These are phyloP conservation scores for Rhizophlyctis rosea DNA, from an alignment of 192 early-diverging fungal genomes.

Conservation along the genomic window DNA sequence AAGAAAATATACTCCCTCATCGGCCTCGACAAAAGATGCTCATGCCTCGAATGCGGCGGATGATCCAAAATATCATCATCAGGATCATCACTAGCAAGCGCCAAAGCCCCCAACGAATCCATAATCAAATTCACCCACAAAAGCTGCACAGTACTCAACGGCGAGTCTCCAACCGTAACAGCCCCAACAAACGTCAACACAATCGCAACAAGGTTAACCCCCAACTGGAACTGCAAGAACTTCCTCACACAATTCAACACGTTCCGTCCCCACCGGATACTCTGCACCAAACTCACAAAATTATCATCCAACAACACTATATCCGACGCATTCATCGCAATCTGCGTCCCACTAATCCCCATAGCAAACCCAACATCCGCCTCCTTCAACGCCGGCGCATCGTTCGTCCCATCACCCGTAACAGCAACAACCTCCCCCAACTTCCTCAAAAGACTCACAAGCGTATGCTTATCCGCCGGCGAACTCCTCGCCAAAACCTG, in stretches of 20 bases:
- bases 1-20: constrained; percentile 54
- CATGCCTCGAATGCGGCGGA: constrained; percentile 47
- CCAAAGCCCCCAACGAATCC: constrained; percentile 57
- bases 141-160: constrained; percentile 56
- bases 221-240: constrained; percentile 62
- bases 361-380: constrained; percentile 64
- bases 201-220: constrained; percentile 57
- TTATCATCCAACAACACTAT: constrained; percentile 62
- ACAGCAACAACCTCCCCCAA: constrained; percentile 62
- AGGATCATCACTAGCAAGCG: constrained; percentile 55
- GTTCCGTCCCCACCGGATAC: constrained; percentile 59
- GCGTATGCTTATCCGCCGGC: constrained; percentile 53
- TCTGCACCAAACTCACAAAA: constrained; percentile 55
- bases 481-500: constrained; percentile 53
- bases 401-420: constrained; percentile 64
- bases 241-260: constrained; percentile 57
- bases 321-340: constrained; percentile 60
- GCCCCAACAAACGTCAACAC: constrained; percentile 57
- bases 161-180: constrained; percentile 39
- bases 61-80: constrained; percentile 53
- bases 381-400: constrained; percentile 55
- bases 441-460: constrained; percentile 48
- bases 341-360: constrained; percentile 62
- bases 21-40: constrained; percentile 35
- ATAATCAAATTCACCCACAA: constrained; percentile 66